A percentile compares a stretch with the other conserved stretches of the same genome.
These are phyloP conservation scores for Brassica incana DNA, from an alignment of 345 rosid genomes.

Conservation along the genomic window DNA sequence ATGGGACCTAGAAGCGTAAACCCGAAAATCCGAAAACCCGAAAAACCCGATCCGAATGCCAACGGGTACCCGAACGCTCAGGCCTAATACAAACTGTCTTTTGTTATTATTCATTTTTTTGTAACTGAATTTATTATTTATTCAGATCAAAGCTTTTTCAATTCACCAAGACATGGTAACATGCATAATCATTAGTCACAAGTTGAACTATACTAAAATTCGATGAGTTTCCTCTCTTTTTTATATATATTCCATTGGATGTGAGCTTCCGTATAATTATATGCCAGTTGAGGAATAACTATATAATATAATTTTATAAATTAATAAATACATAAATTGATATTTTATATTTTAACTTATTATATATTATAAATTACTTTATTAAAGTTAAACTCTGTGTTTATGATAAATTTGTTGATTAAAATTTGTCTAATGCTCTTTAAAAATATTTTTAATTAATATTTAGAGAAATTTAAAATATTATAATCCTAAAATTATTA, in stretches of 20 bases:
- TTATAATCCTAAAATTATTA: no score
- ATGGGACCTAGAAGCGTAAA: no score
- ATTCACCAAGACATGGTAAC: constrained; percentile 24
- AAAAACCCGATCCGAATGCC: no score
- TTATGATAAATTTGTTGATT: not conserved
- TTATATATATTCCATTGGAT: not conserved
- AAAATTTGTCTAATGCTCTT: no score
- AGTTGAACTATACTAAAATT: constrained; percentile 32
- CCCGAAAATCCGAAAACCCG: no score
- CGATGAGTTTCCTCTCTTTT: constrained; percentile 8
- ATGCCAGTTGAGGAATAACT: not conserved
- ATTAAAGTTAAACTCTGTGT: no score
- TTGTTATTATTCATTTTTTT: constrained; percentile 12
- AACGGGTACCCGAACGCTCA: no score
- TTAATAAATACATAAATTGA: not conserved
- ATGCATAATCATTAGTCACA: constrained; percentile 41
- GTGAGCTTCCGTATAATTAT: constrained; percentile 13
- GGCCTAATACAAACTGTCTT: not conserved
- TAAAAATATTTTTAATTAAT: no score
- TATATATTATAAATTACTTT: no score
- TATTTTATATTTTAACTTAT: not conserved
- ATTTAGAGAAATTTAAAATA: no score
- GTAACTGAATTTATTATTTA: no score
- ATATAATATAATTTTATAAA: not conserved
- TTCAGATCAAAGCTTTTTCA: constrained; percentile 20